Conservation (phyloP, 768 basidiomycete species). For the Kwoniella sp. region DNA sequence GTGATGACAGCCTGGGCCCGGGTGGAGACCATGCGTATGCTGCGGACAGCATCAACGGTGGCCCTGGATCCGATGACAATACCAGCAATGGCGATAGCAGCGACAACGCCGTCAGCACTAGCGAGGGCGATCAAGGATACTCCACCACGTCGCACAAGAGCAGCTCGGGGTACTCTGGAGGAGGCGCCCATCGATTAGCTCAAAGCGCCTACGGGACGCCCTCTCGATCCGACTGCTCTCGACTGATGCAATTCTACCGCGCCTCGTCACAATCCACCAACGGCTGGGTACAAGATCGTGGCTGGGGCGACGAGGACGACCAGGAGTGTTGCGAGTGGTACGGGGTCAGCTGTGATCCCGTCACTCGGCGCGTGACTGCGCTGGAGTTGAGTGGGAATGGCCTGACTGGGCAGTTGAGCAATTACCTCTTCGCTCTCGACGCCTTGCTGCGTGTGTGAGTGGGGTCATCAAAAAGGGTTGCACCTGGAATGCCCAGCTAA, state of each 20-base stretch:
- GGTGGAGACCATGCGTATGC: neutral
- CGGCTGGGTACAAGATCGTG: constrained; percentile 2
- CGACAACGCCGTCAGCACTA: neutral
- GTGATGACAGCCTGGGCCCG: neutral
- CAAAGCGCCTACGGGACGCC: neutral
- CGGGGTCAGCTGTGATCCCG: constrained; percentile 20
- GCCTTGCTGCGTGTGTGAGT: constrained; percentile 20
- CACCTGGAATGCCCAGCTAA: no score
- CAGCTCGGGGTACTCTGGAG: neutral
- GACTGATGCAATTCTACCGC: constrained; percentile 8
- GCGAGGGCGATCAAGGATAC: neutral
- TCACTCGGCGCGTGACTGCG: constrained; percentile 6
- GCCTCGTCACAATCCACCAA: neutral
- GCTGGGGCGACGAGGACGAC: constrained; percentile 12
- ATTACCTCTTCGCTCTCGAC: constrained; percentile 11
- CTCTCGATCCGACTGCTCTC: constrained; percentile 6
- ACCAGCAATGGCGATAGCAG: neutral
- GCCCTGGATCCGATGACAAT: neutral
- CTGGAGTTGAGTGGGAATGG: constrained; percentile 18
- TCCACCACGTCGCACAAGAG: no score
- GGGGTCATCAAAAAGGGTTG: no score
- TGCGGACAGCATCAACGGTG: neutral
- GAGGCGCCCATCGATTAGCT: constrained; percentile 3
- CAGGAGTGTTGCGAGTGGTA: constrained; percentile 25
- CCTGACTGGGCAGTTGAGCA: constrained; percentile 11